A percentile compares a stretch with the other conserved stretches of the same genome.
These are phyloP conservation scores for Glomus cerebriforme DNA, from an alignment of 192 early-diverging fungal genomes.

Conservation along the genomic window DNA sequence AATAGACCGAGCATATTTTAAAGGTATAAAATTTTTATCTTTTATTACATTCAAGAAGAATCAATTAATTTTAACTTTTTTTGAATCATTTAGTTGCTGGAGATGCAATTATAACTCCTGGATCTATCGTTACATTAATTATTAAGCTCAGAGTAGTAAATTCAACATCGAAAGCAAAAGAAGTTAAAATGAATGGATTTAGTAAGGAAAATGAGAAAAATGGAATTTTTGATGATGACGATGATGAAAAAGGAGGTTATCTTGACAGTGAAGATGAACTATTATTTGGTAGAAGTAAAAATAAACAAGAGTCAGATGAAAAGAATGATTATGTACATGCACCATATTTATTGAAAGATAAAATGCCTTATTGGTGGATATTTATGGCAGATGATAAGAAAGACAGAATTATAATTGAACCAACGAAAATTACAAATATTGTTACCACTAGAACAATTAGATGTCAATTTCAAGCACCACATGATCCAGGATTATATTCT, in stretches of 20 bases:
- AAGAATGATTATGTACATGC: slow-evolving; percentile 54
- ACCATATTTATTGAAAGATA: slow-evolving; percentile 70
- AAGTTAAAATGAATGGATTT: slow-evolving; percentile 39
- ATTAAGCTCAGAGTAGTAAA: slow-evolving; percentile 50
- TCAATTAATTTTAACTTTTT: not conserved
- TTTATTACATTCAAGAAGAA: not conserved
- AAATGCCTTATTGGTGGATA: slow-evolving; percentile 90
- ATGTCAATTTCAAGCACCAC: slow-evolving; percentile 94
- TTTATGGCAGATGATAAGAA: slow-evolving; percentile 84
- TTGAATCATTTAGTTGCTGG: slow-evolving; percentile 54
- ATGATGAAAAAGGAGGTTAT: slow-evolving; percentile 38
- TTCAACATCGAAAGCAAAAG: slow-evolving; percentile 33
- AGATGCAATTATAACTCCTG: slow-evolving; percentile 76
- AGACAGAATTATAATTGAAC: slow-evolving; percentile 79
- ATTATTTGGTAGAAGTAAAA: slow-evolving; percentile 34
- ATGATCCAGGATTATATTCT: slow-evolving; percentile 77
- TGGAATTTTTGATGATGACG: slow-evolving; percentile 37
- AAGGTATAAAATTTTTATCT: slow-evolving; percentile 51
- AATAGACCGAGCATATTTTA: slow-evolving; percentile 78
- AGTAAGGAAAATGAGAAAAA: slow-evolving; percentile 44
- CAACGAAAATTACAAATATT: slow-evolving; percentile 78
- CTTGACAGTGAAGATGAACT: slow-evolving; percentile 39
- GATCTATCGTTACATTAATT: slow-evolving; percentile 76
- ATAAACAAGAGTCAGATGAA: slow-evolving; percentile 30
- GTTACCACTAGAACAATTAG: slow-evolving; percentile 62